Percentiles rank a stretch among this genome's conserved stretches.
These are phyloP conservation scores for Eucalyptus tenuipes DNA, from an alignment of 345 rosid species.

Conservation along the genomic window DNA sequence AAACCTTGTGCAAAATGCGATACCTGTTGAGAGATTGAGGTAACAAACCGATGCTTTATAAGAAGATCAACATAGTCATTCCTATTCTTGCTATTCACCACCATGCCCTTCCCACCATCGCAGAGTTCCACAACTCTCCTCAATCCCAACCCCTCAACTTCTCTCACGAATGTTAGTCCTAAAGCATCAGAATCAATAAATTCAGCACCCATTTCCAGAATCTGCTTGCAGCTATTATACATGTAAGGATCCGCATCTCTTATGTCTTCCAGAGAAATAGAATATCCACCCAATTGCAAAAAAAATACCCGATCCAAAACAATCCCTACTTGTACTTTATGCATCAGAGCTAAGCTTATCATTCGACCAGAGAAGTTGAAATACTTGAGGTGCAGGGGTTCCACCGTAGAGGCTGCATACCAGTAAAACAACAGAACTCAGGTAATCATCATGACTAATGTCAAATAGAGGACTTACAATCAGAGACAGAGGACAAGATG, in stretches of 20 bases:
- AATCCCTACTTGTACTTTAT: conserved; percentile 84
- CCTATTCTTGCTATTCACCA: conserved; percentile 76
- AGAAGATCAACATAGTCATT: conserved; percentile 59
- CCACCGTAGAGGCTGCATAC: conserved; percentile 76
- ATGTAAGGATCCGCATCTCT: conserved; percentile 69
- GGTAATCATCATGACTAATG: neutral
- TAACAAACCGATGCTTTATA: conserved; percentile 45
- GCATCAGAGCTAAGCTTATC: conserved; percentile 83
- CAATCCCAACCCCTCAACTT: conserved; percentile 73
- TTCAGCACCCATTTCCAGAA: conserved; percentile 83
- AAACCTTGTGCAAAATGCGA: conserved; percentile 56
- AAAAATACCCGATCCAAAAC: conserved; percentile 81
- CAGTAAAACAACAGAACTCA: neutral
- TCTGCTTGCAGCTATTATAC: conserved; percentile 73
- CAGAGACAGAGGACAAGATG: neutral
- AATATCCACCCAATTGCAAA: conserved; percentile 55
- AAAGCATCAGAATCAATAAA: conserved; percentile 66
- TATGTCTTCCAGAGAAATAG: conserved; percentile 65
- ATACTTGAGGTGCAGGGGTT: conserved; percentile 76
- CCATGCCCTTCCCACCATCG: conserved; percentile 37
- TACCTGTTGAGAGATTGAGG: conserved; percentile 58
- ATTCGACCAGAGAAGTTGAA: conserved; percentile 82
- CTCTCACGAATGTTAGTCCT: conserved; percentile 70
- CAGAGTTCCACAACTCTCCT: conserved; percentile 56
- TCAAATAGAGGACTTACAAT: neutral